Evolutionary conservation across 176 grass and related monocot genomes (phyloP).

Genomic region (Ensete glaucum): DNA sequence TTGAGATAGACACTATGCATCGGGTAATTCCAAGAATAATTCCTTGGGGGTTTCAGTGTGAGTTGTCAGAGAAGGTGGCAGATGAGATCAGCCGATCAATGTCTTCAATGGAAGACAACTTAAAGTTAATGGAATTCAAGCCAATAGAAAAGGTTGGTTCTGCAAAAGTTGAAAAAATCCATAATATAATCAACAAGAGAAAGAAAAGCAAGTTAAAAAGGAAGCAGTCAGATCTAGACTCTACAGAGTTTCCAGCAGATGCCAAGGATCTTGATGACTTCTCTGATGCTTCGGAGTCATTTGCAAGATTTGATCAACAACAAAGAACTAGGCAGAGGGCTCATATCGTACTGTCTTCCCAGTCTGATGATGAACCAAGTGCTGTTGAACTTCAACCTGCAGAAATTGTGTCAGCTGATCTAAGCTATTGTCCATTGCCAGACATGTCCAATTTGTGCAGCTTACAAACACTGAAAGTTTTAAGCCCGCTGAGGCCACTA

Average conservation of each 20-base stretch:
- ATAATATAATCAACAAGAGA: conserved; percentile 38
- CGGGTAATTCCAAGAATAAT: conserved; percentile 49
- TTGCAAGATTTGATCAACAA: conserved; percentile 32
- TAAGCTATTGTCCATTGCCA: conserved; percentile 18
- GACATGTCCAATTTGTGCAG: conserved; percentile 13
- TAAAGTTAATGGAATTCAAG: conserved; percentile 32
- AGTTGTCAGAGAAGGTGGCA: conserved; percentile 64
- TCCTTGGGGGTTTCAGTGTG: conserved; percentile 63
- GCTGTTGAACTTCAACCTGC: conserved; percentile 21
- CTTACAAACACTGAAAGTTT: conserved; percentile 23
- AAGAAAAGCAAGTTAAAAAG: conserved; percentile 69
- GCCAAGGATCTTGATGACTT: conserved; percentile 82
- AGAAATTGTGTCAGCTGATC: conserved; percentile 15
- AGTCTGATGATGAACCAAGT: conserved; percentile 55
- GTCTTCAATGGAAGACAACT: conserved; percentile 47
- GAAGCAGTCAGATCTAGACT: conserved; percentile 28
- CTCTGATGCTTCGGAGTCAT: conserved; percentile 37
- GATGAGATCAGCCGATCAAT: conserved; percentile 70
- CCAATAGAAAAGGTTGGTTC: conserved; percentile 27
- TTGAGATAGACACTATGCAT: conserved; percentile 45
- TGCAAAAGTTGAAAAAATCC: conserved; percentile 31
- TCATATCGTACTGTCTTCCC: conserved; percentile 38
- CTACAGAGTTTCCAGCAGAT: conserved; percentile 37
- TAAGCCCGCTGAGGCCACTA: conserved; percentile 13
- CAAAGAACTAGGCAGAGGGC: conserved; percentile 38